Conservation (phyloP, 2,329 filamentous ascomycete species). For the Xylaria sp. region DNA sequence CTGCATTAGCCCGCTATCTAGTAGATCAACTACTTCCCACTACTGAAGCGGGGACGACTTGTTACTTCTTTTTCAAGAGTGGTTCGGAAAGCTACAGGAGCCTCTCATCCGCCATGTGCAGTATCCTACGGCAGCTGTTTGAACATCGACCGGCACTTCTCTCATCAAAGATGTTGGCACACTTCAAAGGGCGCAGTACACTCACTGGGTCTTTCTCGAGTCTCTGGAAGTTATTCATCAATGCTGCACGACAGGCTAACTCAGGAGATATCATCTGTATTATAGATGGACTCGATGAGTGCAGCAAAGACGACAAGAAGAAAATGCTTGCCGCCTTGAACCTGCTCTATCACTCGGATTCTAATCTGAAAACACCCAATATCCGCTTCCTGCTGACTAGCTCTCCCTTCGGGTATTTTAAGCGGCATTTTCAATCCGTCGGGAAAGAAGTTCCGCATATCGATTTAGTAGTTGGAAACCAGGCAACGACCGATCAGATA, state of each 20-base stretch:
- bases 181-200: not conserved
- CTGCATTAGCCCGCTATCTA: not conserved
- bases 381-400: not conserved
- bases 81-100: not conserved
- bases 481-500: not conserved
- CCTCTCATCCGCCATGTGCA: not conserved
- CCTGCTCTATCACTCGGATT: not conserved
- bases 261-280: not conserved
- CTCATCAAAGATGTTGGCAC: not conserved
- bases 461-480: not conserved
- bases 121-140: not conserved
- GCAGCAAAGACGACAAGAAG: not conserved
- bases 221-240: not conserved
- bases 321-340: not conserved
- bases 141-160: not conserved
- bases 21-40: not conserved
- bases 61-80: not conserved
- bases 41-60: not conserved
- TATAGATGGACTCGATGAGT: not conserved
- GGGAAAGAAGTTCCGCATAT: not conserved
- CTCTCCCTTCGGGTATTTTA: not conserved
- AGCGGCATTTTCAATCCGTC: not conserved
- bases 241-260: not conserved
- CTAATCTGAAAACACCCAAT: not conserved
- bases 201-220: not conserved